Percentiles rank a stretch among this genome's conserved stretches.
Conservation (phyloP, 345 rosid genomes). For the Hevea brasiliensis region DNA sequence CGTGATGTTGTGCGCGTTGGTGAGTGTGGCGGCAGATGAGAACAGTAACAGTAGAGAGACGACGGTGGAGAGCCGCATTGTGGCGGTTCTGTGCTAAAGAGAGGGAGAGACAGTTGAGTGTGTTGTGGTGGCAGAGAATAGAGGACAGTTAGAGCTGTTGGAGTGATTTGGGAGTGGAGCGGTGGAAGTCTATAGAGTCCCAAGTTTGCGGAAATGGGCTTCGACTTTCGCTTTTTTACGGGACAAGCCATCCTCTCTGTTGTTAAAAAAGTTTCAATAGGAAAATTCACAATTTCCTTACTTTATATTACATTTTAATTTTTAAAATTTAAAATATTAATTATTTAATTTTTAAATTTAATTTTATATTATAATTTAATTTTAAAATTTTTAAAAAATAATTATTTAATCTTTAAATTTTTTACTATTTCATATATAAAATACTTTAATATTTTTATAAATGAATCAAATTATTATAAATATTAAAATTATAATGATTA, state of each 20-base stretch:
- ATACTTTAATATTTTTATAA: too few species aligned
- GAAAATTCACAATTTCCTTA: too few species aligned
- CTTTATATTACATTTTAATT: too few species aligned
- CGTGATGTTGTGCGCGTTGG: slow-evolving; percentile 77
- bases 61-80: slow-evolving; percentile 31
- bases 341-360: too few species aligned
- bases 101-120: slow-evolving; percentile 3
- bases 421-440: too few species aligned
- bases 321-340: too few species aligned
- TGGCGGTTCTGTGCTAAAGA: background rate
- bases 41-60: slow-evolving; percentile 14
- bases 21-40: slow-evolving; percentile 19
- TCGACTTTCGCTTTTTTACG: slow-evolving; percentile 23
- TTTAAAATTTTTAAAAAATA: too few species aligned
- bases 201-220: background rate
- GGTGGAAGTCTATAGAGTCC: background rate
- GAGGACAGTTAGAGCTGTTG: background rate
- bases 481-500: too few species aligned
- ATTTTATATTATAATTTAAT: too few species aligned
- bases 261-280: too few species aligned
- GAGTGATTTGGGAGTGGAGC: background rate
- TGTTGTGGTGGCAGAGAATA: background rate
- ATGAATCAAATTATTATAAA: too few species aligned
- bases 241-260: slow-evolving; percentile 16
- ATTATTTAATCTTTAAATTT: too few species aligned